Evolutionary conservation across 2,329 filamentous ascomycete genomes (phyloP).

Genomic region (Ceratocystis huliohia): DNA sequence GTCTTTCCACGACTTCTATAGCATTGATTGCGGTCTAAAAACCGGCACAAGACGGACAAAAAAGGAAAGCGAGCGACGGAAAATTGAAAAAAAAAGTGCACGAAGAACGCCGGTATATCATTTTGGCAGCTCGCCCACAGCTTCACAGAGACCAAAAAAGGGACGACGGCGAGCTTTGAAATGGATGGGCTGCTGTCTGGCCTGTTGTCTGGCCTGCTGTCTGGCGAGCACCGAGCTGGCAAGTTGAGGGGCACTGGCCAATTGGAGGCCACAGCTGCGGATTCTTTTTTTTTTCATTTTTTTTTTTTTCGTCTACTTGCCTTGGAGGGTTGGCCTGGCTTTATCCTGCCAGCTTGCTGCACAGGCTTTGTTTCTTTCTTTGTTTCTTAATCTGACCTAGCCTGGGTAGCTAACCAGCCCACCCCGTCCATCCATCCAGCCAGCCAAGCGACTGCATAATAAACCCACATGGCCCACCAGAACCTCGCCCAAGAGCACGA

Average conservation of each 20-base stretch:
- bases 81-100: too few species aligned
- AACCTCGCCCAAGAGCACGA: not conserved
- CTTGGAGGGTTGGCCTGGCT: not conserved
- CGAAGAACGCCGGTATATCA: too few species aligned
- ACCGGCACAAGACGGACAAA: too few species aligned
- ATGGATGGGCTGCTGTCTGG: not conserved
- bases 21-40: too few species aligned
- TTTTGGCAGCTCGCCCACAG: not conserved
- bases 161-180: not conserved
- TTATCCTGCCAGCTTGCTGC: not conserved
- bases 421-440: too few species aligned
- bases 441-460: not conserved
- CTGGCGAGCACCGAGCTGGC: not conserved
- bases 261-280: not conserved
- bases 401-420: too few species aligned
- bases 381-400: not conserved
- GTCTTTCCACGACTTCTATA: too few species aligned
- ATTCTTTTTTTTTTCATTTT: not conserved
- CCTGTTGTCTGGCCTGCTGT: not conserved
- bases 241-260: not conserved
- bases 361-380: constrained; percentile 6
- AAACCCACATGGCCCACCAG: not conserved
- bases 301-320: not conserved
- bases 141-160: not conserved
- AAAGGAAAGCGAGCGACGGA: too few species aligned